Evolutionary conservation across 2,329 filamentous ascomycete genomes (phyloP).

Genomic region (Endoconidiophora laricicola): DNA sequence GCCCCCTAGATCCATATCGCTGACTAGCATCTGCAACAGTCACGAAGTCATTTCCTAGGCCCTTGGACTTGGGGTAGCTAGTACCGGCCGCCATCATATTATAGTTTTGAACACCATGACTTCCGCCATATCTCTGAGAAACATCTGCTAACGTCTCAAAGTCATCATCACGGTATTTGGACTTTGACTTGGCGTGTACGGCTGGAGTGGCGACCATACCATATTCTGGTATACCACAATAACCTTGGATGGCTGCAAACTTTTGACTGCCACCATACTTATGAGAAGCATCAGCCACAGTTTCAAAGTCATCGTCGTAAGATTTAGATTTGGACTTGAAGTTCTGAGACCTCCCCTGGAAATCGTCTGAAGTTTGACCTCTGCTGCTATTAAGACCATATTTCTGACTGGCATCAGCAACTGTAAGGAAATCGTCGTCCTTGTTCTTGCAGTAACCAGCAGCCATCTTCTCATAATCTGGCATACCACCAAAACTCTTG

Average conservation of each 20-base stretch:
- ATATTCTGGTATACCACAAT: too few species aligned
- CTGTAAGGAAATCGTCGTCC: slow-evolving; percentile 2
- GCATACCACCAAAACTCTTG: too few species aligned
- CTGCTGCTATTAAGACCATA: not conserved
- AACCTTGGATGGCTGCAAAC: too few species aligned
- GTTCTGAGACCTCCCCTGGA: too few species aligned
- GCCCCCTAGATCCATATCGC: not conserved
- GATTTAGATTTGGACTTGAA: too few species aligned
- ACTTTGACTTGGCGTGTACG: too few species aligned
- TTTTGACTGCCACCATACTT: not conserved
- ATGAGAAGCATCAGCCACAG: slow-evolving; percentile 4
- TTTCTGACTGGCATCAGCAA: slow-evolving; percentile 8
- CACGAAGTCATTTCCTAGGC: not conserved
- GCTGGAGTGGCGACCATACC: too few species aligned
- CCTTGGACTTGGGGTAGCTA: not conserved
- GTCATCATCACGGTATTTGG: not conserved
- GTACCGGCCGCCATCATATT: too few species aligned
- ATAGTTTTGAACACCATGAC: too few species aligned
- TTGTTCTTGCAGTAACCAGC: too few species aligned
- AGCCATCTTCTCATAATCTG: too few species aligned
- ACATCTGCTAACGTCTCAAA: slow-evolving; percentile 3
- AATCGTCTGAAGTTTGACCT: too few species aligned
- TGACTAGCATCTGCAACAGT: slow-evolving; percentile 1
- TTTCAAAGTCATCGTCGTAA: slow-evolving; percentile 1
- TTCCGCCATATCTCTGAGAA: slow-evolving; percentile 5